Conservation (phyloP, 495 filamentous ascomycete genomes). For the Glutinoglossum americanum region DNA sequence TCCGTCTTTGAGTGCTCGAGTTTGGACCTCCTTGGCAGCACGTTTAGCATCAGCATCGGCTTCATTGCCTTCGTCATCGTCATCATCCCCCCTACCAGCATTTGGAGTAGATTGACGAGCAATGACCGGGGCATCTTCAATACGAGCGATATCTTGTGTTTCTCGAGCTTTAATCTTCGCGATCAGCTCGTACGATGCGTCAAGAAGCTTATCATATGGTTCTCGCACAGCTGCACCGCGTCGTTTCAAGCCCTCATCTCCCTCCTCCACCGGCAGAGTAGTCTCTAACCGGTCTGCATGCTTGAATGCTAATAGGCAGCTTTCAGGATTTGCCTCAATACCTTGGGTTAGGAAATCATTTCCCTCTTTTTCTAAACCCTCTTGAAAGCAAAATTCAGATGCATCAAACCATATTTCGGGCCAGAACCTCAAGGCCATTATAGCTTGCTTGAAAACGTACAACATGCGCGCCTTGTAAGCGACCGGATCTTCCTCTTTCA, state of each 20-base stretch:
- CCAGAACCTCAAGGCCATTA: conserved; percentile 85
- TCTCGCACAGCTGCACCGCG: conserved; percentile 56
- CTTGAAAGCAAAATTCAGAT: conserved; percentile 75
- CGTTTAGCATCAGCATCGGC: conserved; percentile 19
- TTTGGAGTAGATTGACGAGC: conserved; percentile 18
- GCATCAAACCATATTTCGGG: conserved; percentile 93
- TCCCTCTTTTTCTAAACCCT: conserved; percentile 44
- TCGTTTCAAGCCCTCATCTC: conserved; percentile 39
- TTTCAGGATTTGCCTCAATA: conserved; percentile 79
- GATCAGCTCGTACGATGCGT: conserved; percentile 62
- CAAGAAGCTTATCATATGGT: conserved; percentile 63
- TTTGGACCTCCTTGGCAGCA: conserved; percentile 35
- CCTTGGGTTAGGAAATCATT: conserved; percentile 64
- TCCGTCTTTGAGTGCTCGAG: conserved; percentile 47
- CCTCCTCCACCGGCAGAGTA: conserved; percentile 42
- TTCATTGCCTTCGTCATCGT: conserved; percentile 38
- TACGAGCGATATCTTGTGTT: conserved; percentile 40
- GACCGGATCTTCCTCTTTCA: conserved; percentile 53
- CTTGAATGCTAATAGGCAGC: conserved; percentile 71
- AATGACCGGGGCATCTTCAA: conserved; percentile 34
- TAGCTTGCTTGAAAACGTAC: conserved; percentile 80
- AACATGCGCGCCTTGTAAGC: conserved; percentile 56
- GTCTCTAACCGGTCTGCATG: conserved; percentile 69
- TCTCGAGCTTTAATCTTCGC: conserved; percentile 54
- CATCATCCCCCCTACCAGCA: conserved; percentile 31